Percentiles rank a stretch among this genome's conserved stretches.
Evolutionary conservation across 2,329 filamentous ascomycete species (phyloP).

Genomic region (Periconia sp.): DNA sequence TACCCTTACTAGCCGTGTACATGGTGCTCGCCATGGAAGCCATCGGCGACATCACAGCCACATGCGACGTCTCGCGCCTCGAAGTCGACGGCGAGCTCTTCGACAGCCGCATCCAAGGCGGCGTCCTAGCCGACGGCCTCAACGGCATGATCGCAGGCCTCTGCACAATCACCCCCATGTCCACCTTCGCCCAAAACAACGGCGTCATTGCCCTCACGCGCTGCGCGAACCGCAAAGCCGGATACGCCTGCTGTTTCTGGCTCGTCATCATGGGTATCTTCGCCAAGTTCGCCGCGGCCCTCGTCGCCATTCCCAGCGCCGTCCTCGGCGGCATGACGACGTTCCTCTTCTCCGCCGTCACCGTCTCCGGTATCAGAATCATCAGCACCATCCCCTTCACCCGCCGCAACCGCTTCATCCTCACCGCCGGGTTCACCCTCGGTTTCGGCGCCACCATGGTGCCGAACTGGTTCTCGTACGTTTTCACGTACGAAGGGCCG

Average conservation of each 20-base stretch:
- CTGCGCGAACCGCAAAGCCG: conserved; percentile 78
- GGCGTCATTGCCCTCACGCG: conserved; percentile 80
- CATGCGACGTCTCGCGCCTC: conserved; percentile 76
- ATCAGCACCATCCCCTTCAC: conserved; percentile 72
- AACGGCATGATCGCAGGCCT: conserved; percentile 75
- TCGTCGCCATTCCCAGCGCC: conserved; percentile 69
- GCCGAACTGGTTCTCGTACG: conserved; percentile 64
- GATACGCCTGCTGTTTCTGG: conserved; percentile 76
- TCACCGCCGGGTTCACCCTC: conserved; percentile 72
- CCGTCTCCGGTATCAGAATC: conserved; percentile 76
- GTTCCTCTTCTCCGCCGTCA: conserved; percentile 77
- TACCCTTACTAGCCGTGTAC: conserved; percentile 65
- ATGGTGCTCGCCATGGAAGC: conserved; percentile 77
- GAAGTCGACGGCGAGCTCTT: conserved; percentile 72
- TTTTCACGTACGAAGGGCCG: conserved; percentile 71
- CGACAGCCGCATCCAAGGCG: conserved; percentile 77
- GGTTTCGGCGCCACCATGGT: conserved; percentile 62
- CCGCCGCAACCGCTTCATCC: conserved; percentile 79
- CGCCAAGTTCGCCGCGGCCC: conserved; percentile 77
- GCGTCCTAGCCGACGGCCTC: conserved; percentile 74
- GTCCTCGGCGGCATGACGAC: conserved; percentile 62
- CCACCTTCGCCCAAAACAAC: conserved; percentile 81
- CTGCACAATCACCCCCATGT: conserved; percentile 79
- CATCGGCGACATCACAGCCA: conserved; percentile 79
- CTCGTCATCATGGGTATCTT: conserved; percentile 80